phyloP scores from a whole-genome alignment of 1,284 basidiomycete genomes.

The Rhodotorula sp. region DNA sequence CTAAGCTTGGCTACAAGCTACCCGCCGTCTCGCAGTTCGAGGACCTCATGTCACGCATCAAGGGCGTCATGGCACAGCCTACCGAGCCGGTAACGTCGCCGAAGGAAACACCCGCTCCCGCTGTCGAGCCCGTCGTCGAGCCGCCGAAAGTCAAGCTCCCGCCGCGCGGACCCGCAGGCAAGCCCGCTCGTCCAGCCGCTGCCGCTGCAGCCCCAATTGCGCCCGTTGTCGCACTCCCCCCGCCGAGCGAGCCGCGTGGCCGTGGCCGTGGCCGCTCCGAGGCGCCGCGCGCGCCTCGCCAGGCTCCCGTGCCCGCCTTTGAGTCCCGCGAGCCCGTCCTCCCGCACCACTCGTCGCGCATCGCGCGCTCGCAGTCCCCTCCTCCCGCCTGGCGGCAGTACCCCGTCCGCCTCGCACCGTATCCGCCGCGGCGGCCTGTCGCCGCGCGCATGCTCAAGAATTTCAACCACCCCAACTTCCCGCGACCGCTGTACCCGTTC shows the following conservation, averaged over 20 bases:
- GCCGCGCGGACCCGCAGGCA: not conserved
- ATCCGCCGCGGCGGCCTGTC: slow-evolving; percentile 20
- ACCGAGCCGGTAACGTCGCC: not conserved
- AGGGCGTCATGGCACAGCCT: slow-evolving; percentile 65
- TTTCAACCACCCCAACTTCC: slow-evolving; percentile 44
- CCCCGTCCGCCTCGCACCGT: slow-evolving; percentile 52
- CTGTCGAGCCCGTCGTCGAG: not conserved
- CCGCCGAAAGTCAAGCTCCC: slow-evolving; percentile 32
- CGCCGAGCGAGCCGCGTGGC: slow-evolving; percentile 3
- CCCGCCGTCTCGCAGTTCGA: slow-evolving; percentile 74
- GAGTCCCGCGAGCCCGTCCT: slow-evolving; percentile 26
- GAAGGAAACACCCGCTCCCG: not conserved
- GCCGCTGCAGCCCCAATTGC: slow-evolving; percentile 48
- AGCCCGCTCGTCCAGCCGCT: not conserved
- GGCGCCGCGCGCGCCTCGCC: not conserved
- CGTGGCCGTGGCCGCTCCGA: slow-evolving; percentile 14
- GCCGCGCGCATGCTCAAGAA: slow-evolving; percentile 21
- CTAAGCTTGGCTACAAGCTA: slow-evolving; percentile 55
- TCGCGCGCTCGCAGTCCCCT: slow-evolving; percentile 51
- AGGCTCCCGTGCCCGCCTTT: slow-evolving; percentile 15
- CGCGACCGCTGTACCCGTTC: slow-evolving; percentile 66
- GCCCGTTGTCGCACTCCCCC: slow-evolving; percentile 22
- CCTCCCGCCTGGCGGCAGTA: slow-evolving; percentile 60
- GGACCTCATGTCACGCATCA: slow-evolving; percentile 83
- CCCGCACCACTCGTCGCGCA: slow-evolving; percentile 50